These are phyloP conservation scores for Tetrahymena borealis DNA, from an alignment of 73 alveolate genomes.

Conservation along the genomic window DNA sequence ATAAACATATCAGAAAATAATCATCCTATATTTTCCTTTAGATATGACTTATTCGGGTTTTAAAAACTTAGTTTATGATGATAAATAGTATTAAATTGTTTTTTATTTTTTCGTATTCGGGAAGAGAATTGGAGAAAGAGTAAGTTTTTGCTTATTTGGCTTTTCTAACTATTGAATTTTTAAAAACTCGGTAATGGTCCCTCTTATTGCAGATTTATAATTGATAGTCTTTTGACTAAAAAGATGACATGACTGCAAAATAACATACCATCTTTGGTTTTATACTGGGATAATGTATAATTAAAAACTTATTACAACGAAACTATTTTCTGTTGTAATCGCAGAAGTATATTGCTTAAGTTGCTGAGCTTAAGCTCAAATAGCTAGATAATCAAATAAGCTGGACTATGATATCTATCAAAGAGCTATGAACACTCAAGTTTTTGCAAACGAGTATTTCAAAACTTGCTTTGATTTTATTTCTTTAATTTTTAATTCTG, in stretches of 20 bases:
- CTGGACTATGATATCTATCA: too few species aligned
- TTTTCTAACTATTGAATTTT: neutral
- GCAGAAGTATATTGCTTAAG: neutral
- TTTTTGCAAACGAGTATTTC: neutral
- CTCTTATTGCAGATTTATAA: neutral
- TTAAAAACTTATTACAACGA: neutral
- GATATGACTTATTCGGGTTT: neutral
- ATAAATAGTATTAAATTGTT: neutral
- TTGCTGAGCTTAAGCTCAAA: neutral
- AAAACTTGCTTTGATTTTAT: neutral
- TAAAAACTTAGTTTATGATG: neutral
- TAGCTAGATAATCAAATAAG: neutral
- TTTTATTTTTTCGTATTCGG: neutral
- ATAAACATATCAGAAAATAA: neutral
- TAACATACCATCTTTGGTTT: neutral
- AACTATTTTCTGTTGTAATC: too few species aligned
- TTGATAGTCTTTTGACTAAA: neutral
- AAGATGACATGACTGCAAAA: neutral
- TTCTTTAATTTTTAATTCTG: too few species aligned
- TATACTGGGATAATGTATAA: neutral
- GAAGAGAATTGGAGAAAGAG: neutral
- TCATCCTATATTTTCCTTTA: neutral
- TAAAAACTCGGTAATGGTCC: neutral
- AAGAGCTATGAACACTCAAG: constrained; percentile 1
- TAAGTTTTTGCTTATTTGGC: neutral